These are phyloP conservation scores for Populus tremula DNA, from an alignment of 345 rosid genomes.

Conservation along the genomic window DNA sequence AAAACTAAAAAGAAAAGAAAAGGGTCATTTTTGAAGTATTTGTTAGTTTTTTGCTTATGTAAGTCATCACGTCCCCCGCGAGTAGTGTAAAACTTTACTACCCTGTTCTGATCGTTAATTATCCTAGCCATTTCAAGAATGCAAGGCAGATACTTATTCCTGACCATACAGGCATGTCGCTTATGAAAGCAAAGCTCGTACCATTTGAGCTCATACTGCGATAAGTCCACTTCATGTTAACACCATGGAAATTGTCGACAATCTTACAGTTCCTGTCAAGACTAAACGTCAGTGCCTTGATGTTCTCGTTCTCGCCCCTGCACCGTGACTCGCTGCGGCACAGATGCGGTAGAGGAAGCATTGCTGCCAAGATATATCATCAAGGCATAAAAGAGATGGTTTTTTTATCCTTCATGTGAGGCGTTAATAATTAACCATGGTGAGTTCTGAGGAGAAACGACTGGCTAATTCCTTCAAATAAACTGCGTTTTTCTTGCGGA, in stretches of 20 bases:
- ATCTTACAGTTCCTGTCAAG: slow-evolving; percentile 31
- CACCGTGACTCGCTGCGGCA: slow-evolving; percentile 26
- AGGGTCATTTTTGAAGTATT: no score
- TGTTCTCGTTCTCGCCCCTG: slow-evolving; percentile 32
- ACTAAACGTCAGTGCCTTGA: slow-evolving; percentile 26
- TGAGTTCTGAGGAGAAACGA: slow-evolving; percentile 33
- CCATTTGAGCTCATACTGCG: slow-evolving; percentile 22
- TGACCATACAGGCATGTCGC: slow-evolving; percentile 24
- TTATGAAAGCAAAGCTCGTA: slow-evolving; percentile 39
- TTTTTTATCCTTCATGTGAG: slow-evolving; percentile 35
- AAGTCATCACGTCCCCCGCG: slow-evolving; percentile 14
- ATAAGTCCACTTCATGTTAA: slow-evolving; percentile 37
- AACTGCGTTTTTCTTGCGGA: slow-evolving; percentile 31
- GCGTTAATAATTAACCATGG: slow-evolving; percentile 31
- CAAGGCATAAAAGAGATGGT: slow-evolving; percentile 33
- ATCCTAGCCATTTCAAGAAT: slow-evolving; percentile 32
- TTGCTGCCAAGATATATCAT: slow-evolving; percentile 30
- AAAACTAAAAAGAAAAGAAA: no score
- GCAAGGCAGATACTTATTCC: slow-evolving; percentile 31
- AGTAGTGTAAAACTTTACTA: slow-evolving; percentile 30
- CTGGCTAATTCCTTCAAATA: slow-evolving; percentile 21
- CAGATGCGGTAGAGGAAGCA: slow-evolving; percentile 6
- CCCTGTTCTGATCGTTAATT: slow-evolving; percentile 26
- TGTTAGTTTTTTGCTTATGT: no score
- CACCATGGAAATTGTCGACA: slow-evolving; percentile 30